A percentile compares a stretch with the other conserved stretches of the same genome.
phyloP scores from a whole-genome alignment of 192 early-diverging fungal species.

The Entomortierella lignicola region DNA sequence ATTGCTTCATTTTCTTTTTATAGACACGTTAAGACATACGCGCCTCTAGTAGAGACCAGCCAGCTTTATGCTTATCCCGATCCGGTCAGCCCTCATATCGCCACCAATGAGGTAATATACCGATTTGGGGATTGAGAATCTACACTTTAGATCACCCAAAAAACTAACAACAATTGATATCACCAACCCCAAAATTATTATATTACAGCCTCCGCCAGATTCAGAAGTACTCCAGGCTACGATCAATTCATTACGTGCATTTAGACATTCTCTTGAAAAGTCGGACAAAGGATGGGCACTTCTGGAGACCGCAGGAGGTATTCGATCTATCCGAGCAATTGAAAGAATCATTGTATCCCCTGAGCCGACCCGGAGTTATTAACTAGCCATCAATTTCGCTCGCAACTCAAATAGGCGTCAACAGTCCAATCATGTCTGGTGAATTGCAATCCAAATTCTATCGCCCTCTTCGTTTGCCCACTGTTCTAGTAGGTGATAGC shows the following conservation, averaged over 20 bases:
- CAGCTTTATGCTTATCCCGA: constrained; percentile 76
- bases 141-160: too few species aligned
- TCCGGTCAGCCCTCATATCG: constrained; percentile 81
- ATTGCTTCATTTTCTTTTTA: background rate
- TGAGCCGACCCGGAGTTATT: background rate
- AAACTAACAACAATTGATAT: too few species aligned
- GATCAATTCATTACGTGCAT: constrained; percentile 54
- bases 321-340: too few species aligned
- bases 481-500: constrained; percentile 79
- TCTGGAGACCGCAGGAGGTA: constrained; percentile 86
- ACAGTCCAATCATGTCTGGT: constrained; percentile 80
- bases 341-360: too few species aligned
- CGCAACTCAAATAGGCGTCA: constrained; percentile 60
- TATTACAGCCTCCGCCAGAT: constrained; percentile 58
- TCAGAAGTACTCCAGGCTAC: constrained; percentile 54
- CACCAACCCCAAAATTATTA: constrained; percentile 2
- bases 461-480: constrained; percentile 74
- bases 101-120: constrained; percentile 59
- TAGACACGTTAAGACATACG: constrained; percentile 70
- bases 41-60: constrained; percentile 50
- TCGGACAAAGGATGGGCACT: constrained; percentile 60
- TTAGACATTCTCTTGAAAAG: constrained; percentile 17
- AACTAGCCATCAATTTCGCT: background rate
- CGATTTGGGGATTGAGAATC: too few species aligned
- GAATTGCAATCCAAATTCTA: constrained; percentile 77